Percentiles rank a stretch among this genome's conserved stretches.
Conservation (phyloP, 345 rosid species). For the Boechera divaricarpa region DNA sequence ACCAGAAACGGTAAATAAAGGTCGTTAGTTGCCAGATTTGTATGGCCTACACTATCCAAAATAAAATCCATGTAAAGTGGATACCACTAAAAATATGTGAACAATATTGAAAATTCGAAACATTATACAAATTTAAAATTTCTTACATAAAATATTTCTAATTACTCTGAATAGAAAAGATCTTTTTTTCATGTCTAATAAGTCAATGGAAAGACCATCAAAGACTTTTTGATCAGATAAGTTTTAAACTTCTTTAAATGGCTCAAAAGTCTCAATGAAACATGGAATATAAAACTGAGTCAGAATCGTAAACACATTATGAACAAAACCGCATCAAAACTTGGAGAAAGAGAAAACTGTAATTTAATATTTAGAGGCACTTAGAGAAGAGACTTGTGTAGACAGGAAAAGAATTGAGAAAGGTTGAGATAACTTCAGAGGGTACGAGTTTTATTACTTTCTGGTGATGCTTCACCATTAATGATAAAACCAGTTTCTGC, state of each 20-base stretch:
- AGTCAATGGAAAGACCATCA: not conserved
- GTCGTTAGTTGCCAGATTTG: conserved; percentile 8
- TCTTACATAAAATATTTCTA: not conserved
- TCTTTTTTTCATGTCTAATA: not conserved
- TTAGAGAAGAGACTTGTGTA: conserved; percentile 46
- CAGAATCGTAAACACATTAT: conserved; percentile 6
- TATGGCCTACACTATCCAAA: conserved; percentile 16
- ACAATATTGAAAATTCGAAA: not conserved
- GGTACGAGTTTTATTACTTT: conserved; percentile 34
- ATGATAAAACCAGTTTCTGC: conserved; percentile 42
- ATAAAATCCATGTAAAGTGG: not conserved
- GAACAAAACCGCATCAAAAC: conserved; percentile 6
- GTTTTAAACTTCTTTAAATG: not conserved
- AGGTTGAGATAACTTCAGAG: conserved; percentile 49
- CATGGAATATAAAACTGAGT: conserved; percentile 9
- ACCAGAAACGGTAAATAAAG: not conserved
- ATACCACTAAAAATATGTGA: not conserved
- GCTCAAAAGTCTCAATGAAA: conserved; percentile 8
- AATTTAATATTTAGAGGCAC: conserved; percentile 20
- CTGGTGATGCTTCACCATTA: conserved; percentile 52
- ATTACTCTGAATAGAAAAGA: not conserved
- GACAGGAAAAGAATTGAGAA: conserved; percentile 58
- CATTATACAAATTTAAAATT: not conserved
- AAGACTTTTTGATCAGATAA: not conserved
- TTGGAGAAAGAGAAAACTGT: conserved; percentile 11